Conservation (phyloP, 768 basidiomycete genomes). For the Dioszegia crocea region DNA sequence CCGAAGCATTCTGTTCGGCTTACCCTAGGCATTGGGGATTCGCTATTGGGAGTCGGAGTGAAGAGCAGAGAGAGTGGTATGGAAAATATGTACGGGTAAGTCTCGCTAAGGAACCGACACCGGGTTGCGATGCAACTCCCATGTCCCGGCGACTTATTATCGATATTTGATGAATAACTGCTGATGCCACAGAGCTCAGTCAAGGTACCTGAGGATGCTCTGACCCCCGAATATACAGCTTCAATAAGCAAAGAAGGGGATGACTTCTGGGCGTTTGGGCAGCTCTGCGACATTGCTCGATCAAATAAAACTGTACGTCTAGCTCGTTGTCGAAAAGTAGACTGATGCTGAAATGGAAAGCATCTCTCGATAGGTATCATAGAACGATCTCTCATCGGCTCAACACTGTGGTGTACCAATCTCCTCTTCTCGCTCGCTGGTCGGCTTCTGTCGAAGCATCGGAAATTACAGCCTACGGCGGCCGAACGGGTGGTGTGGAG, state of each 20-base stretch:
- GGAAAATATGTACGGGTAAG: constrained; percentile 23
- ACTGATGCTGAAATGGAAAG: background rate
- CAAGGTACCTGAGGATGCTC: background rate
- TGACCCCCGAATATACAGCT: background rate
- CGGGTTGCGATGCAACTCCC: background rate
- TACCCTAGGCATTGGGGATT: constrained; percentile 24
- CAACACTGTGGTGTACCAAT: constrained; percentile 30
- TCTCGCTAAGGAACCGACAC: background rate
- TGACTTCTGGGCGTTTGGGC: constrained; percentile 17
- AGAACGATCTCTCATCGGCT: constrained; percentile 17
- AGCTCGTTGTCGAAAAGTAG: background rate
- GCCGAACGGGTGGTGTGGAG: constrained; percentile 26
- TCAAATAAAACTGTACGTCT: constrained; percentile 8
- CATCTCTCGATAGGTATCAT: constrained; percentile 28
- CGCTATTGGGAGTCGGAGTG: constrained; percentile 21
- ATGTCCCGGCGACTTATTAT: background rate
- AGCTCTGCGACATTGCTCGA: constrained; percentile 10
- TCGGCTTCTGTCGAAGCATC: constrained; percentile 23
- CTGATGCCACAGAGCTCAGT: constrained; percentile 6
- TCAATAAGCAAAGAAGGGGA: background rate
- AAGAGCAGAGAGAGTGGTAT: constrained; percentile 29
- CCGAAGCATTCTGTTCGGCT: constrained; percentile 27
- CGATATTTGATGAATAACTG: background rate
- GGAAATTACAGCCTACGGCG: constrained; percentile 31
- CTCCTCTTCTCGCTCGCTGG: constrained; percentile 22